Base-by-base conservation (phyloP, 2,329 filamentous ascomycete species). In the Aspergillus oerlinghausenensis region DNA sequence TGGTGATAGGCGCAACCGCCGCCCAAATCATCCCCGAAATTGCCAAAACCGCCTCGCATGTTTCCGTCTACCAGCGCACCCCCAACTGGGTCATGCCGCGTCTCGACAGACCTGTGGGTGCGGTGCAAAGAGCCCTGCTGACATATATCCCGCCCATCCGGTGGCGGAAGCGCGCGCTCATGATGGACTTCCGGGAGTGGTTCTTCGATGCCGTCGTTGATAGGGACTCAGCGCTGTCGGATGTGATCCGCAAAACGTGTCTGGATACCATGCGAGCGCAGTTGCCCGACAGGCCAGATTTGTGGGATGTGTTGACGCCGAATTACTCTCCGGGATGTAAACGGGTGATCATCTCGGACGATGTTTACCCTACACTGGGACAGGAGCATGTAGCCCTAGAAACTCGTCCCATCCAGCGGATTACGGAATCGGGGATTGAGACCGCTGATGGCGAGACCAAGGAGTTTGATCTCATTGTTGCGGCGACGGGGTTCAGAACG, bases 81-180 rank as follows among this genome's bases (percentile, higher is more conserved):
- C 81, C 84, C 0, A 85, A 85, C 62, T 86, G 82, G 82, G 68
- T 85, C 5, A 75, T 83, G 2, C 82, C 83, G 3, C 79, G 83
- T 17, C 58, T 71, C 2, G 83, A 86, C 55, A 70, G 67, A 1
- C 69, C 75, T 0, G 75, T 85, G 2, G 74, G 79, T 2, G 54
- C 73, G 0, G 56, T 78, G 45, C 71, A 75, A 60, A 72, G 76
- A 26, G 67, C 70, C 14, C 50, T 83, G 2, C 77, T 80, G 56
- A 75, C 72, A 54, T 84, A 82, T 60, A 43, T 84, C 0, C 82
- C 83, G 1, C 77, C 78, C 0, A 59, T 81, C 2, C 77, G 78
- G 47, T 78, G 78, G 71, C 76, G 80, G 19, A 77, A 80, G 61
- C 76, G 83, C 3, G 77, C 79, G 0, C 54, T 70, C 0, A 72